phyloP scores from a whole-genome alignment of 192 early-diverging fungal genomes.

The Linnemannia schmuckeri region DNA sequence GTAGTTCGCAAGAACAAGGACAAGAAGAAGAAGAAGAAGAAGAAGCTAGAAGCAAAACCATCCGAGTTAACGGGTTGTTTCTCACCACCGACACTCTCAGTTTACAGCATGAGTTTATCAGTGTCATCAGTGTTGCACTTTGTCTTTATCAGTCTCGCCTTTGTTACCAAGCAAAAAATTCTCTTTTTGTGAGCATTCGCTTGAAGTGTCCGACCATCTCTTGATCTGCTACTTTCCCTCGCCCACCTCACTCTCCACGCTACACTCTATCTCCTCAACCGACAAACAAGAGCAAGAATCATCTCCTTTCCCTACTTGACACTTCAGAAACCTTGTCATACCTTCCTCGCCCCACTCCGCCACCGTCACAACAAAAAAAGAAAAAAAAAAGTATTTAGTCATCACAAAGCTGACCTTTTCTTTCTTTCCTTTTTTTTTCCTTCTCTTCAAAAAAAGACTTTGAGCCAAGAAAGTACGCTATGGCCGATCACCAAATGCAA shows the following conservation, averaged over 20 bases:
- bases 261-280: background rate
- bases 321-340: background rate
- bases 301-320: background rate
- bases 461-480: slow-evolving; percentile 53
- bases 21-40: no score
- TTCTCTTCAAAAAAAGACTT: slow-evolving; percentile 31
- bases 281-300: background rate
- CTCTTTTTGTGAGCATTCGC: background rate
- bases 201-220: background rate
- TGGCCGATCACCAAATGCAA: slow-evolving; percentile 45
- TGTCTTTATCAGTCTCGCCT: background rate
- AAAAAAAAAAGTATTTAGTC: background rate
- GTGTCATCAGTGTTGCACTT: no score
- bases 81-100: no score
- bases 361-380: background rate
- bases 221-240: background rate
- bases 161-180: background rate
- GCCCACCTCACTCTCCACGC: no score
- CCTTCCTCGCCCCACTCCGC: background rate
- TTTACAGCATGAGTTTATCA: background rate
- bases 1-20: background rate
- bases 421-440: background rate
- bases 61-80: no score
- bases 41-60: no score
- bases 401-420: background rate